These are phyloP conservation scores for Candida neerlandica DNA, from an alignment of 1,139 yeast species.

Conservation along the genomic window DNA sequence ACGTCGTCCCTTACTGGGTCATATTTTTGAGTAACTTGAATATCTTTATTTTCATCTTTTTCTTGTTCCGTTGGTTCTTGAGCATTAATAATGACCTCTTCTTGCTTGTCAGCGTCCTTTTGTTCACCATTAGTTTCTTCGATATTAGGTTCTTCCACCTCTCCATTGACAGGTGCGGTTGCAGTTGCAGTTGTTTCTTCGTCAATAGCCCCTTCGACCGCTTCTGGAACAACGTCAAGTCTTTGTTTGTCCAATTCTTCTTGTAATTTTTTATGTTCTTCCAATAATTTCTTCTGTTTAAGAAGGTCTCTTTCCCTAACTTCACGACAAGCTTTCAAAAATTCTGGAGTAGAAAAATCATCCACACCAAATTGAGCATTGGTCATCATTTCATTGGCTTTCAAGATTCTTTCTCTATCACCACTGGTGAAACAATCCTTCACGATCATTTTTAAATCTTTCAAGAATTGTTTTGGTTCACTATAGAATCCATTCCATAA, in stretches of 20 bases:
- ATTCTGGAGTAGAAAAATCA: conserved; percentile 76
- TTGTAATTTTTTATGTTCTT: conserved; percentile 36
- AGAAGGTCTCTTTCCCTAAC: conserved; percentile 68
- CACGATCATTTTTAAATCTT: conserved; percentile 82
- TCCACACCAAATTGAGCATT: conserved; percentile 96
- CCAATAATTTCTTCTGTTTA: conserved; percentile 50
- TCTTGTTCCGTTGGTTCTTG: neutral
- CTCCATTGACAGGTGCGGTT: neutral
- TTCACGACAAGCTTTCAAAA: conserved; percentile 74
- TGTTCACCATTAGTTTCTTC: neutral
- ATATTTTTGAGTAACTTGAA: neutral
- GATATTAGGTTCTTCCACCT: neutral
- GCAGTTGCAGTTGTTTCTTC: neutral
- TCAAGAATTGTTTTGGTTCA: conserved; percentile 87
- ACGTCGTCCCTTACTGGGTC: neutral
- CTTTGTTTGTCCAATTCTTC: conserved; percentile 29
- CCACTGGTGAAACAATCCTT: conserved; percentile 73
- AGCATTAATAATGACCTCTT: neutral
- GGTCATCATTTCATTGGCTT: conserved; percentile 95
- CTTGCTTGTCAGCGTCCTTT: neutral
- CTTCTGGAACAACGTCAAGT: conserved; percentile 5
- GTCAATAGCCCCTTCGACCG: neutral
- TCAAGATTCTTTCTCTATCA: conserved; percentile 82
- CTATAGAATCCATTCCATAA: conserved; percentile 96
- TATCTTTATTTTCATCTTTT: neutral